phyloP scores from a whole-genome alignment of 768 basidiomycete species.

The Lactarius psammicola region DNA sequence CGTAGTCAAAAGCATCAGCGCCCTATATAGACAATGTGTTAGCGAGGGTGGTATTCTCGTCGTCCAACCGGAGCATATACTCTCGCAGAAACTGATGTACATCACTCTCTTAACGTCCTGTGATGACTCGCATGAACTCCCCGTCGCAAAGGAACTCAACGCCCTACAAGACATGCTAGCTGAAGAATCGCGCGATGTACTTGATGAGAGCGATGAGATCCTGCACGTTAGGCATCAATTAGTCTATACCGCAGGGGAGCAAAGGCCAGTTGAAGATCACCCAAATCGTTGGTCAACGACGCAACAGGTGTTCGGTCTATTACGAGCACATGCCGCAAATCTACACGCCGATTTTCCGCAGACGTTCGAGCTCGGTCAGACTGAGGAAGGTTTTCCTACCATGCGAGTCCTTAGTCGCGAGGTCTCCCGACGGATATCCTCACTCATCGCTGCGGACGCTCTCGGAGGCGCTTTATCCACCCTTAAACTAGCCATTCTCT shows the following conservation, averaged over 20 bases:
- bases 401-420: slow-evolving; percentile 6
- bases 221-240: slow-evolving; percentile 48
- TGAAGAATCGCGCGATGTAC: not conserved
- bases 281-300: slow-evolving; percentile 45
- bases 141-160: not conserved
- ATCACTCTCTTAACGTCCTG: slow-evolving; percentile 31
- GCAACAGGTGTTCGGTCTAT: slow-evolving; percentile 41
- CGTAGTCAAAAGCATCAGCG: slow-evolving; percentile 31
- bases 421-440: not conserved
- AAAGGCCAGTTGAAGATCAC: slow-evolving; percentile 39
- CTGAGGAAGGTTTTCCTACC: slow-evolving; percentile 2
- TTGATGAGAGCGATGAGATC: slow-evolving; percentile 35
- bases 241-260: slow-evolving; percentile 45
- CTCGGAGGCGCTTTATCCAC: not conserved
- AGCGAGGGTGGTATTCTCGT: slow-evolving; percentile 43
- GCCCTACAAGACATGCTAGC: not conserved
- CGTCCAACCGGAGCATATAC: slow-evolving; percentile 52
- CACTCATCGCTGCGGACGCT: slow-evolving; percentile 4
- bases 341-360: not conserved
- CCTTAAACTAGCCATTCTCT: not conserved
- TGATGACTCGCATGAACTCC: not conserved
- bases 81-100: slow-evolving; percentile 50
- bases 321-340: slow-evolving; percentile 25
- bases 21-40: slow-evolving; percentile 42
- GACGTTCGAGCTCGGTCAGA: slow-evolving; percentile 1